Evolutionary conservation across 129 eudicot species (phyloP).

Genomic region (Cynara cardunculus): DNA sequence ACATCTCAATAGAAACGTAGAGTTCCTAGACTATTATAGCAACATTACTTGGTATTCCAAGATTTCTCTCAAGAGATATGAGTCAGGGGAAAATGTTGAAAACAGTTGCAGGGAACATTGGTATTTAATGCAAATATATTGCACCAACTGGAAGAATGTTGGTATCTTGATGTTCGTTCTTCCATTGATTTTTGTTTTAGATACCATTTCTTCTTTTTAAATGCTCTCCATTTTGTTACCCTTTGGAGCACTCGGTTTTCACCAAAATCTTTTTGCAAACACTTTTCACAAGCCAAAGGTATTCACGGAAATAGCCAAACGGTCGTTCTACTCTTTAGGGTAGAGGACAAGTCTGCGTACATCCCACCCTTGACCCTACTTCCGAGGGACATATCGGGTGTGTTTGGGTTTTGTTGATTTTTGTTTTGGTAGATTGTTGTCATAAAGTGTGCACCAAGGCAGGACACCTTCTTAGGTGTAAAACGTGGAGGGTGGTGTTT

Average conservation of each 20-base stretch:
- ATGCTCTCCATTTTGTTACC: neutral
- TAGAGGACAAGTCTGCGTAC: neutral
- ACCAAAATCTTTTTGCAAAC: neutral
- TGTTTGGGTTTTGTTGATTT: neutral
- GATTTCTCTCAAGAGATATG: neutral
- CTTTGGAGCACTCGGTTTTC: neutral
- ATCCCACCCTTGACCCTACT: neutral
- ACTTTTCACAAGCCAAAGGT: neutral
- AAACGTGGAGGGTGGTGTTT: neutral
- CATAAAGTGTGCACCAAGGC: neutral
- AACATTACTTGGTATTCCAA: neutral
- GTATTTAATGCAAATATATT: neutral
- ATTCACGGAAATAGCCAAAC: neutral
- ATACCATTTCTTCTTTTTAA: neutral
- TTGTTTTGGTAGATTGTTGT: neutral
- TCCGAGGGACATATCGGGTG: neutral
- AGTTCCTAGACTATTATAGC: too few species aligned
- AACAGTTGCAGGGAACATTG: neutral
- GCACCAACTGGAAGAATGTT: neutral
- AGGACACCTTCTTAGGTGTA: neutral
- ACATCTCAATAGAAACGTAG: too few species aligned
- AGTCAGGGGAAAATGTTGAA: neutral
- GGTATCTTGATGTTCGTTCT: neutral
- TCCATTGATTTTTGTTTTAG: neutral
- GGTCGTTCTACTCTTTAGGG: neutral